Base-by-base conservation (phyloP, 1,284 basidiomycete genomes). In the Puccinia hordei region DNA sequence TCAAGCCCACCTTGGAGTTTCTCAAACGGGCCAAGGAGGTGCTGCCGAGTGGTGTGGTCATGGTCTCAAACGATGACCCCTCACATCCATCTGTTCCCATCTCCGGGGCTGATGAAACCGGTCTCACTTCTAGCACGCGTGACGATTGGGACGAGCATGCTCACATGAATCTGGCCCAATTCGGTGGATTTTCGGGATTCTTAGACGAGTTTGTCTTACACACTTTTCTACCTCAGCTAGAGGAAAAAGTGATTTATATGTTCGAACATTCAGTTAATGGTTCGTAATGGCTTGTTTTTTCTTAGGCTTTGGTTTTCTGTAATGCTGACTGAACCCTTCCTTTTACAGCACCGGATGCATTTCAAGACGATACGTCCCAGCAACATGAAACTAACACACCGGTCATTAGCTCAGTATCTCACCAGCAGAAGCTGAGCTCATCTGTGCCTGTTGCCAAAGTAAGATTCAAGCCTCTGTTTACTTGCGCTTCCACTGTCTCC, bases 131-230 rank as follows among this genome's bases (percentile, higher is more conserved):
- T 22, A 33, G 19, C 17, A 17, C 51, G 41, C 55, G 66, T 13
- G 41, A 79, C 24, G 68, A 79, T 57, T 74, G 55, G 73, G 61
- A 76, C 49, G 59, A 80, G 19, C 46, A 73, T 41, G 30, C 41
- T 24, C 33, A 51, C 8, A 41, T 66, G 35, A 73, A 71, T 33
- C 49, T 73, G 13, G 38, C 69, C 30, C 90, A 90, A 30, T 79
- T 79, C 33, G 88, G 89, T 78, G 89, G 91, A 1, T 92, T 94
- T 51, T 91, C 90, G 63, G 88, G 89, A 19, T 90, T 95, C 46
- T 85, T 99, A 81, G 94, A 98, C 82, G 94, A 98, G 79, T 99
- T 99, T 85, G 95, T 99, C 9, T 88, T 94, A 75, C 92, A 92
- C 82, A 91, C 95, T 0, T 99, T 98, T 87, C 87, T 99, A 59